phyloP scores from a whole-genome alignment of 2,329 filamentous ascomycete genomes.

The Hypoxylon sp. region DNA sequence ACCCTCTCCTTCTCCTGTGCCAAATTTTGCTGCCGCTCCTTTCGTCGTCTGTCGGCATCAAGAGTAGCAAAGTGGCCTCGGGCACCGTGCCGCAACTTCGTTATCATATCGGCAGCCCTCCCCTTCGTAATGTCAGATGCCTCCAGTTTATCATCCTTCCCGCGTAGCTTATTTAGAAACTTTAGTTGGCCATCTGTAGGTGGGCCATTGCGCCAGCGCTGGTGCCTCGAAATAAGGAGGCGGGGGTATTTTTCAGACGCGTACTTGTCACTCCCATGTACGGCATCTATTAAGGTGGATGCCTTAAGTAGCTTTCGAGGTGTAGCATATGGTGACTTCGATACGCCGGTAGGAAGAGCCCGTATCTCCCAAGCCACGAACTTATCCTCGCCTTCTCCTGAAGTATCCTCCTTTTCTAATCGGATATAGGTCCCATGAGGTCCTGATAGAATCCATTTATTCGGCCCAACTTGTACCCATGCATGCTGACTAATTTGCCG shows the following conservation, averaged over 20 bases:
- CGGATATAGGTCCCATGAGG: slow-evolving; percentile 73
- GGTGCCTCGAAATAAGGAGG: slow-evolving; percentile 74
- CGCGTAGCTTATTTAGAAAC: slow-evolving; percentile 77
- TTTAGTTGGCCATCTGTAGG: slow-evolving; percentile 77
- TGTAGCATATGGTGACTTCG: slow-evolving; percentile 74
- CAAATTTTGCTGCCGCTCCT: slow-evolving; percentile 58
- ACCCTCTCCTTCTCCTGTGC: slow-evolving; percentile 58
- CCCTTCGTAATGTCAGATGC: slow-evolving; percentile 79
- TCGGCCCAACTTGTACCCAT: slow-evolving; percentile 84
- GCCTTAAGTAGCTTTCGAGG: slow-evolving; percentile 78
- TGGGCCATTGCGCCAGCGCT: slow-evolving; percentile 77
- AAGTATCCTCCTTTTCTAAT: slow-evolving; percentile 62
- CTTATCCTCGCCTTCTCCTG: slow-evolving; percentile 48
- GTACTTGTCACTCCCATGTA: slow-evolving; percentile 89
- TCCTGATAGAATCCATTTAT: slow-evolving; percentile 79
- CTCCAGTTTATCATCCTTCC: slow-evolving; percentile 67
- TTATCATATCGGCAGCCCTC: slow-evolving; percentile 90
- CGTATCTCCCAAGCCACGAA: slow-evolving; percentile 66
- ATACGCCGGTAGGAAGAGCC: slow-evolving; percentile 60
- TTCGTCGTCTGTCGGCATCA: slow-evolving; percentile 67
- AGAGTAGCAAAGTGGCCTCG: slow-evolving; percentile 72
- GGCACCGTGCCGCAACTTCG: slow-evolving; percentile 88
- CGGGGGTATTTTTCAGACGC: slow-evolving; percentile 76
- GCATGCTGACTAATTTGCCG: slow-evolving; percentile 80
- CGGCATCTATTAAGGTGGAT: slow-evolving; percentile 78